These are phyloP conservation scores for Raddia guianensis DNA, from an alignment of 176 grass and related monocot genomes.

Conservation along the genomic window DNA sequence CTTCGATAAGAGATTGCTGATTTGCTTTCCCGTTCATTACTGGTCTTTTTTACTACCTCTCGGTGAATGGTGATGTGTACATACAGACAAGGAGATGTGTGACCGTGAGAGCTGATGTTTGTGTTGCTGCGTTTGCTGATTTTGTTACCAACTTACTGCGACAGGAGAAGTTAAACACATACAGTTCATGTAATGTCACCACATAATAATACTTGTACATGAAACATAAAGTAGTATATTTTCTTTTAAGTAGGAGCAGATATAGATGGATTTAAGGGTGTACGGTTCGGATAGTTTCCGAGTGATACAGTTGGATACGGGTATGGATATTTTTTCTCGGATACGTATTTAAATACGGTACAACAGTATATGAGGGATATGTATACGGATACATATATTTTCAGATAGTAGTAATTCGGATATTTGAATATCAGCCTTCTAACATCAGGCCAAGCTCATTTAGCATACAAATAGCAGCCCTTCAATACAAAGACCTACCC, in stretches of 20 bases:
- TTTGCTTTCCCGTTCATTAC: neutral
- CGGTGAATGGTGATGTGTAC: neutral
- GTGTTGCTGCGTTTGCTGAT: neutral
- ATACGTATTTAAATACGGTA: no score
- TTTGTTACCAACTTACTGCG: neutral
- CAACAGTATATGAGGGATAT: no score
- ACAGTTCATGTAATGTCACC: neutral
- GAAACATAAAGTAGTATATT: neutral
- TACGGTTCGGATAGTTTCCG: no score
- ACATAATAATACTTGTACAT: neutral
- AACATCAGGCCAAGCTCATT: no score
- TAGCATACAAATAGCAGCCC: no score
- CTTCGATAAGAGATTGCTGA: slow-evolving; percentile 31
- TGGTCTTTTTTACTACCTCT: neutral
- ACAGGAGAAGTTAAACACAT: neutral
- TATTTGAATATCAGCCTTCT: no score
- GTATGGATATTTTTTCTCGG: no score
- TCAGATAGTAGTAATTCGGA: no score
- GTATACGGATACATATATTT: no score
- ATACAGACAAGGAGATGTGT: neutral
- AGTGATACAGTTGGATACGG: no score
- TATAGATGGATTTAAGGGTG: neutral
- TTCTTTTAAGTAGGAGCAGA: neutral
- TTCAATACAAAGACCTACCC: no score
- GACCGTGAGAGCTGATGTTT: neutral